Conservation (phyloP, 495 filamentous ascomycete species). For the Penicillium psychrofluorescens region DNA sequence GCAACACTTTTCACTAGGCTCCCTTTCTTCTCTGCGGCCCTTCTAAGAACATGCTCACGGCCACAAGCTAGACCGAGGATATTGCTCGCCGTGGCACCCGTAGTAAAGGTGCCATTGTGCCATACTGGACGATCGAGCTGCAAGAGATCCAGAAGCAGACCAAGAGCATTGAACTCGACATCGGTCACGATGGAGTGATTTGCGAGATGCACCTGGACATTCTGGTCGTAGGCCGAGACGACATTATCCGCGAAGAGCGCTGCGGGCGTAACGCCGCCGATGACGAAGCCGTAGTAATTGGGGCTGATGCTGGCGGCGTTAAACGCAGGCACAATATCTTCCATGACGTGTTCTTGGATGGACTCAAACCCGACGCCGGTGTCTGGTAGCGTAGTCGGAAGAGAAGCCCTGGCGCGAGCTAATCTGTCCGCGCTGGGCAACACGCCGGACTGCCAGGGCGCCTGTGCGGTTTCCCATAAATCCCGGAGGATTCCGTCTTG, state of each 20-base stretch:
- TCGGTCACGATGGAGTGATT: constrained; percentile 64
- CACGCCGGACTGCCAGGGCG: constrained; percentile 24
- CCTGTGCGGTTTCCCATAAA: constrained; percentile 30
- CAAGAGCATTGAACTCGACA: constrained; percentile 65
- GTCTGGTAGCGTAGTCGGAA: constrained; percentile 31
- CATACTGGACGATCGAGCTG: constrained; percentile 44
- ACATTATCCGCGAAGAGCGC: constrained; percentile 78
- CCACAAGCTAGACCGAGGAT: constrained; percentile 73
- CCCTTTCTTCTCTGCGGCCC: constrained; percentile 27
- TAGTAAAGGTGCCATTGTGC: constrained; percentile 67
- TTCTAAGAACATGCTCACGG: constrained; percentile 56
- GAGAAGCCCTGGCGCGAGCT: constrained; percentile 26
- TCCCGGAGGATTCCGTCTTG: constrained; percentile 19
- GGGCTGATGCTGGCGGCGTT: constrained; percentile 53
- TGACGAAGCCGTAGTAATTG: constrained; percentile 85
- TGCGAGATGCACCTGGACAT: constrained; percentile 78
- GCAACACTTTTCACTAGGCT: constrained; percentile 47
- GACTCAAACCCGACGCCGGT: constrained; percentile 38
- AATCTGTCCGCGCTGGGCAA: constrained; percentile 26
- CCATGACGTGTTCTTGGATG: constrained; percentile 44
- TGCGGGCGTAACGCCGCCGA: constrained; percentile 72
- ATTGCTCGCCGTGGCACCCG: constrained; percentile 83
- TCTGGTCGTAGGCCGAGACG: constrained; percentile 72
- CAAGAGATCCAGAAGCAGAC: constrained; percentile 62
- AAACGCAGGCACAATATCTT: constrained; percentile 59